Conservation (phyloP, 2,329 filamentous ascomycete species). For the Colletotrichum coccodes region DNA sequence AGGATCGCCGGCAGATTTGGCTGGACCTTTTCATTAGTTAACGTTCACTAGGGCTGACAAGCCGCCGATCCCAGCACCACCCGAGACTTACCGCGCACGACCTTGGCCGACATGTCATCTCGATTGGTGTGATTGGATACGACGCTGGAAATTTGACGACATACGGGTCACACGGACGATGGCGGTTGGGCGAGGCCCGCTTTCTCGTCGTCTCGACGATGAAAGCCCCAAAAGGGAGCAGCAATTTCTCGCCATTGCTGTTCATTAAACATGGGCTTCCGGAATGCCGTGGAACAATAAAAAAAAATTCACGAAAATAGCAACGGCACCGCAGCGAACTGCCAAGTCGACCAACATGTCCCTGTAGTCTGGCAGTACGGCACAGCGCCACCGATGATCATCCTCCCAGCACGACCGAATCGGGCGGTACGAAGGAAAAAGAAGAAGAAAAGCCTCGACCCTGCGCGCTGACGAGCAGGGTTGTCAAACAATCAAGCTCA, state of each 20-base stretch:
- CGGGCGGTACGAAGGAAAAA: no score
- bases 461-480: not conserved
- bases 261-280: no score
- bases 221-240: not conserved
- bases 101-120: not conserved
- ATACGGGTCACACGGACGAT: not conserved
- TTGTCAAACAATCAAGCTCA: not conserved
- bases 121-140: not conserved
- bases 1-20: not conserved
- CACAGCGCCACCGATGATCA: not conserved
- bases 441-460: no score
- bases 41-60: not conserved
- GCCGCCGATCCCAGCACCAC: not conserved
- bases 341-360: not conserved
- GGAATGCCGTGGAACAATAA: no score
- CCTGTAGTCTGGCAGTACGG: not conserved
- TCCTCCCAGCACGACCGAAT: not conserved
- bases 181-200: not conserved
- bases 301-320: not conserved
- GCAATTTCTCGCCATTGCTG: no score
- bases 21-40: not conserved
- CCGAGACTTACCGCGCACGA: not conserved
- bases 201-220: no score
- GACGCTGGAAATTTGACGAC: not conserved
- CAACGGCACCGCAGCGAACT: not conserved